Evolutionary conservation across 2,329 filamentous ascomycete genomes (phyloP), one percentile per base, ranked within the genome.

Genomic region (Penicillium capsulatum): DNA sequence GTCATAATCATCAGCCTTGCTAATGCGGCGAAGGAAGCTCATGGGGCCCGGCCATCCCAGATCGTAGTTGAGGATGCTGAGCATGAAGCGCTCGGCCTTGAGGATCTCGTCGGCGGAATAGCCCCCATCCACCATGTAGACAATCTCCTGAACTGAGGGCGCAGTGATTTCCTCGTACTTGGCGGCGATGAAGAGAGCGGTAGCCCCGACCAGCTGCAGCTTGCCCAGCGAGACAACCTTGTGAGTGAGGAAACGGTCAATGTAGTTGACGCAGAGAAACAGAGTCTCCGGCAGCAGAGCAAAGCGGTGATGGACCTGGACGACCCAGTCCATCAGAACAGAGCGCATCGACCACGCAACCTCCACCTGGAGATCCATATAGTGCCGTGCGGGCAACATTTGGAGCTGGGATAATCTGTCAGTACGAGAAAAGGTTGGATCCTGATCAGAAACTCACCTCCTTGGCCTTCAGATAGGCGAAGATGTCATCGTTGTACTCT

Each of bases 101-200:
- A 97, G 77, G 41, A 98, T 91, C 70, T 97, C 92, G 41, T 96
- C 90, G 11, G 79, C 76, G 3, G 78, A 85, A 68, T 96, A 98
- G 39, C 88, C 89, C 30, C 82, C 79, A 61, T 98, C 92, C 28
- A 98, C 92, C 91, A 98, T 97, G 73, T 91, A 97, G 44, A 95
- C 86, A 58, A 98, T 94, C 72, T 98, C 92, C 46, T 85, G 79
- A 15, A 98, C 81, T 1, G 91, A 95, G 16, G 90, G 92, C 65
- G 90, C 95, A 67, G 95, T 94, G 72, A 98, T 96, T 70, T 98
- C 92, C 67, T 98, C 92, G 61, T 96, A 98, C 69, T 98, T 98
- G 54, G 92, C 86, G 9, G 92, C 92, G 45, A 98, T 83, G 57
- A 97, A 90, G 52, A 98, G 84, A 17, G 92, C 92, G 3, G 92